Evolutionary conservation across 2,329 filamentous ascomycete genomes (phyloP).

Genomic region (Cryphonectria carpinicola): DNA sequence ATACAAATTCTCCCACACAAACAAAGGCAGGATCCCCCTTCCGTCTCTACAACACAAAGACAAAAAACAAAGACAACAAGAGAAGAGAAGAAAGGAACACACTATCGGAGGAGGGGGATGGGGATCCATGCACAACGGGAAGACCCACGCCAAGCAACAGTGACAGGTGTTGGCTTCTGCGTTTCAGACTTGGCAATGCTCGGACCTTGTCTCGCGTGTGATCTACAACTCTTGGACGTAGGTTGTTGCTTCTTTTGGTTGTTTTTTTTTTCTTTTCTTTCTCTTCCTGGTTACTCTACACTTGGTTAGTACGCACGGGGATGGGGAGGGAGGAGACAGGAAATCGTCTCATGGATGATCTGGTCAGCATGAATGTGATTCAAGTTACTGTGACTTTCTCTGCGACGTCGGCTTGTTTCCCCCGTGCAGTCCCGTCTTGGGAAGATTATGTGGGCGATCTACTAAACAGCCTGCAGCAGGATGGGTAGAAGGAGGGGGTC

Average conservation of each 20-base stretch:
- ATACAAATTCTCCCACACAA: not conserved
- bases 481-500: not conserved
- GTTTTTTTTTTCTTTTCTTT: not conserved
- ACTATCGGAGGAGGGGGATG: not conserved
- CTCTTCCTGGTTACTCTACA: not conserved
- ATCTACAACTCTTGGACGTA: not conserved
- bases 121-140: not conserved
- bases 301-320: not conserved
- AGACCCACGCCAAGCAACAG: slow-evolving; percentile 9
- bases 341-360: too few relatives aligned
- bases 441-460: too few relatives aligned
- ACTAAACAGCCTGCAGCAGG: too few relatives aligned
- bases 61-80: not conserved
- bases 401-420: not conserved
- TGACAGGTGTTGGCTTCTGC: not conserved
- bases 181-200: slow-evolving; percentile 12
- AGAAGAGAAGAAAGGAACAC: not conserved
- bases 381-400: not conserved
- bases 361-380: not conserved
- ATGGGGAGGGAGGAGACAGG: too few relatives aligned
- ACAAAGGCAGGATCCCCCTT: not conserved
- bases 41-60: not conserved
- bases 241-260: not conserved
- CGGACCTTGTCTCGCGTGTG: slow-evolving; percentile 1
- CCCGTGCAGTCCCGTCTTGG: too few relatives aligned